A percentile compares a stretch with the other conserved stretches of the same genome.
phyloP scores from a whole-genome alignment of 2,329 filamentous ascomycete species.

The Trichoderma endophyticum region DNA sequence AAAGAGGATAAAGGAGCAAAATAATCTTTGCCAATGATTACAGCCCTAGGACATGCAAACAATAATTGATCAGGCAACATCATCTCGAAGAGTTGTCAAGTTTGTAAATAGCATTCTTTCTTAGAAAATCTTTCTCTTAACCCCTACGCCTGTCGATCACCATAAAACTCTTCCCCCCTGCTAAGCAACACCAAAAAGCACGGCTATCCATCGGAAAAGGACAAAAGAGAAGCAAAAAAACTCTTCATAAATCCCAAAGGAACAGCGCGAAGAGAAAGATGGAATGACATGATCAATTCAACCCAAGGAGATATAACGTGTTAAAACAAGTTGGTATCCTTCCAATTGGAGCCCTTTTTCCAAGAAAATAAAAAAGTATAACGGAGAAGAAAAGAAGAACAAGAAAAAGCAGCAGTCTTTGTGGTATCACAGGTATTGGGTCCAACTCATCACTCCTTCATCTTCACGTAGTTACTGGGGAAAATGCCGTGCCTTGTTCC shows the following conservation, averaged over 20 bases:
- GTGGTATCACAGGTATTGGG: slow-evolving; percentile 19
- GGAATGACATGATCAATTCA: neutral
- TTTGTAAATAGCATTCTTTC: neutral
- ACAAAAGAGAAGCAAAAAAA: neutral
- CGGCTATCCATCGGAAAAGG: neutral
- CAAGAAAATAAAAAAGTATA: neutral
- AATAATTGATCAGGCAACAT: too few relatives aligned
- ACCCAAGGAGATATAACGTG: slow-evolving; percentile 6
- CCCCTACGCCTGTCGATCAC: neutral
- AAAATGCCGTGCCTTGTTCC: slow-evolving; percentile 87
- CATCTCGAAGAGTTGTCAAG: too few relatives aligned
- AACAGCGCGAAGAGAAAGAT: neutral
- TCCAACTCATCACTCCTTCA: slow-evolving; percentile 46
- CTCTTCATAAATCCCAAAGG: neutral
- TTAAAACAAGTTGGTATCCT: slow-evolving; percentile 21
- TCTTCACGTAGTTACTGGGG: slow-evolving; percentile 75
- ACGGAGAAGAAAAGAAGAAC: neutral
- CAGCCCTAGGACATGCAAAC: too few relatives aligned
- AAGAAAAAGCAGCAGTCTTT: slow-evolving; percentile 8
- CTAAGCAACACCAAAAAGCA: neutral
- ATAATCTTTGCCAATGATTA: too few relatives aligned
- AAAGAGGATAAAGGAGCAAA: too few relatives aligned
- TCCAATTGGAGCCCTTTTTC: slow-evolving; percentile 17
- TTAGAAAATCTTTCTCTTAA: neutral
- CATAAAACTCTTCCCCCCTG: neutral